Base-by-base conservation (phyloP, 768 basidiomycete species). In the Xerocomellus dryophilus region DNA sequence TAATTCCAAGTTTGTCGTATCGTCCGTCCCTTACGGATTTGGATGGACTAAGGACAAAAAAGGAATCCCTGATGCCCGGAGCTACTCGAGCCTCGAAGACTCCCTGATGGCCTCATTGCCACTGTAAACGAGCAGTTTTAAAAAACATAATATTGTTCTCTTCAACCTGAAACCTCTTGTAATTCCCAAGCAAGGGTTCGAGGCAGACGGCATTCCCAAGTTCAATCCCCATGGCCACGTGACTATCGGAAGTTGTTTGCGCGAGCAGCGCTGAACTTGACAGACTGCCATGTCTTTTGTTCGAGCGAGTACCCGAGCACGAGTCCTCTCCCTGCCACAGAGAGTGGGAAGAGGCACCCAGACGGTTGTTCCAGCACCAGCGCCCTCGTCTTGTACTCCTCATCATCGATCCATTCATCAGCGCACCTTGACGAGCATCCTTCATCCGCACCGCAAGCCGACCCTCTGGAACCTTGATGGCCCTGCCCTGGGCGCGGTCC, bases 271-370 rank as follows among this genome's bases (percentile, higher is more conserved):
- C 15, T 34, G 14, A 34, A 6, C 7, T 6, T 11, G 23, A 36
- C 21, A 7, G 23, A n/a, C n/a, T n/a, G n/a, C 12, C 50, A 60
- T 60, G 58, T 39, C 58, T 10, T 15, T 51, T 8, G 11, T 58
- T 50, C 44, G 45, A 32, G 49, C 41, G 11, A 12, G 58, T 20
- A 1, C 18, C 25, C 31, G 50, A 17, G 12, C 36, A 25, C 59
- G 36, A 5, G n/a, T 40, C 27, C 15, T 17, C 8, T 12, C 15
- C 1, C 5, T n/a, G 11, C 7, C 17, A 29, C 12, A 3, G 12
- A 9, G 38, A n/a, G 25, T 29, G 11, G 32, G 1, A 23, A 9
- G 38, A 29, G 6, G n/a, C 15, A 9, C 11, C 17, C 21, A 18
- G 10, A 36, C 14, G 20, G 53, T 44, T 12, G 48, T 43, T 10